These are phyloP conservation scores for Acidiella bohemica DNA, from an alignment of 495 filamentous ascomycete genomes.

Conservation along the genomic window DNA sequence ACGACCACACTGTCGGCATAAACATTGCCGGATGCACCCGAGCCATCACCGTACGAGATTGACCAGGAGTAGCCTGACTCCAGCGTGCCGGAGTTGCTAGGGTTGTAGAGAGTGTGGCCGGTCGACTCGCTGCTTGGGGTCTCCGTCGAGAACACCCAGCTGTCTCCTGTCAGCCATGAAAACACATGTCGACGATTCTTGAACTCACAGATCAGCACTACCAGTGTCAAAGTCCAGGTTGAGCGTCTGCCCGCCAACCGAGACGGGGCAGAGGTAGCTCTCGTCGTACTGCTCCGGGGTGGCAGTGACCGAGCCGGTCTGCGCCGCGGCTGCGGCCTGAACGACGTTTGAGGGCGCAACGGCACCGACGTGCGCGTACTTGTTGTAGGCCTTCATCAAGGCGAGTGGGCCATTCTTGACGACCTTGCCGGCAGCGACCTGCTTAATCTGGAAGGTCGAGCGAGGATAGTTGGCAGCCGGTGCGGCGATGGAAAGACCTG, in stretches of 20 bases:
- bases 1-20: conserved; percentile 53
- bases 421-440: conserved; percentile 18
- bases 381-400: conserved; percentile 20
- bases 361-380: conserved; percentile 17
- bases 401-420: conserved; percentile 10
- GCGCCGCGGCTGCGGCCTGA: conserved; percentile 14
- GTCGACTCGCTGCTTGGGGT: conserved; percentile 34
- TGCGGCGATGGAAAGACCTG: conserved; percentile 13
- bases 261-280: conserved; percentile 56
- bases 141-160: conserved; percentile 42
- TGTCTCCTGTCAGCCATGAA: conserved; percentile 11
- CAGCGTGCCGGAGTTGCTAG: conserved; percentile 17
- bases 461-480: conserved; percentile 9
- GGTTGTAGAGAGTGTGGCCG: conserved; percentile 52
- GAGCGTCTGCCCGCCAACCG: conserved; percentile 47
- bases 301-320: conserved; percentile 15
- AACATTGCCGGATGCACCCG: conserved; percentile 49
- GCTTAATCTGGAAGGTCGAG: conserved; percentile 17
- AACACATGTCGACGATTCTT: background rate
- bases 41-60: conserved; percentile 48
- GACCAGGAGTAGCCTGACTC: conserved; percentile 10
- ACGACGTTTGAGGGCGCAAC: conserved; percentile 11
- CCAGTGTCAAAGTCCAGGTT: conserved; percentile 66
- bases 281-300: conserved; percentile 42
- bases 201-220: conserved; percentile 55